phyloP scores from a whole-genome alignment of 768 basidiomycete species.

The Fistulinella prunicolor region DNA sequence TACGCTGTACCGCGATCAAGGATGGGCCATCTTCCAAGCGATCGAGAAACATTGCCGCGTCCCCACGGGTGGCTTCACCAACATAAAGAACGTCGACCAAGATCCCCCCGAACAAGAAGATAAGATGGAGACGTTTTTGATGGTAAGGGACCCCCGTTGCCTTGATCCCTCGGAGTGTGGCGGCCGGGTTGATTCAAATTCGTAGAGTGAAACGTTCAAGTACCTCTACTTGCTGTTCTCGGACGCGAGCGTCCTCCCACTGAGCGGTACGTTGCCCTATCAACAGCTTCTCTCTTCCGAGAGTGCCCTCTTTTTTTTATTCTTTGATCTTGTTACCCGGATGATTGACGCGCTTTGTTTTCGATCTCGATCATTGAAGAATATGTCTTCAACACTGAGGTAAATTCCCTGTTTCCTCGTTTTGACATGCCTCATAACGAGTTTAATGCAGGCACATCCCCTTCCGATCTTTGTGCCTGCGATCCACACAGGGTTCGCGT shows the following conservation, averaged over 20 bases:
- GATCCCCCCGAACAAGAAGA: constrained; percentile 69
- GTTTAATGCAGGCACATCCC: constrained; percentile 52
- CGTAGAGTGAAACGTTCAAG: constrained; percentile 84
- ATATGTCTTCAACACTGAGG: constrained; percentile 93
- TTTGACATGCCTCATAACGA: no score
- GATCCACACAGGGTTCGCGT: constrained; percentile 47
- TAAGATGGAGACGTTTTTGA: constrained; percentile 94
- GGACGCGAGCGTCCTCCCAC: constrained; percentile 65
- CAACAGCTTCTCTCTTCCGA: no score
- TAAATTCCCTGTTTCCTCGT: constrained; percentile 19
- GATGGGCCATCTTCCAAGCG: constrained; percentile 87
- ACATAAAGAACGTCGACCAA: constrained; percentile 80
- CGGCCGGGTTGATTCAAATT: neutral
- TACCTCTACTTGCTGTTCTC: constrained; percentile 88
- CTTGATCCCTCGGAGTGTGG: neutral
- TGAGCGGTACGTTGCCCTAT: constrained; percentile 56
- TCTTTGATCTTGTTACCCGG: no score
- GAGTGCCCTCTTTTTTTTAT: no score
- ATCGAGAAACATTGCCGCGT: constrained; percentile 82
- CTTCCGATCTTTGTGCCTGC: constrained; percentile 65
- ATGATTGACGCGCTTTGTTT: neutral
- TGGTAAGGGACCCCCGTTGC: constrained; percentile 46
- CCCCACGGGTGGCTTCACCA: constrained; percentile 79
- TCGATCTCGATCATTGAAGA: constrained; percentile 37
- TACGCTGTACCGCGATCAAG: constrained; percentile 71